phyloP scores from a whole-genome alignment of 2,329 filamentous ascomycete species.

The Aspergillus tubingensis region DNA sequence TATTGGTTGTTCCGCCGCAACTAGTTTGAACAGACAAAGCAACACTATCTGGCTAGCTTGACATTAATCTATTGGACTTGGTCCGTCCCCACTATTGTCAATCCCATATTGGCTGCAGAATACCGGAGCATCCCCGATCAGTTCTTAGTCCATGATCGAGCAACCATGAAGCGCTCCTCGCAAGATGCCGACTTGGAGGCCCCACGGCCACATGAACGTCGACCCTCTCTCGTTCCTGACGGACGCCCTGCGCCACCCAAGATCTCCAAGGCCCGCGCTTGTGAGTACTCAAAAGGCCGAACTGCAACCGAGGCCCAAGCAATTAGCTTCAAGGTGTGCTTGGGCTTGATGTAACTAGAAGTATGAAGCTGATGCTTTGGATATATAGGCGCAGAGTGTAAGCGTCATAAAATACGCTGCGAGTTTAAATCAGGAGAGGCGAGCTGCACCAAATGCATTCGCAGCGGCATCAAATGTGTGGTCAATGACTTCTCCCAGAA shows the following conservation, averaged over 20 bases:
- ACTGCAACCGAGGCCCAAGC: not conserved
- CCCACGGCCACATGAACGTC: conserved; percentile 28
- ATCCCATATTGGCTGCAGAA: conserved; percentile 21
- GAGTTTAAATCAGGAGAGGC: conserved; percentile 50
- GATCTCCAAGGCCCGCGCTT: conserved; percentile 46
- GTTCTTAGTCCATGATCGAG: conserved; percentile 6
- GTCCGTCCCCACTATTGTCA: conserved; percentile 9
- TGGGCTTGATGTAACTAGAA: not conserved
- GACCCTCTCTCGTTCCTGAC: conserved; percentile 24
- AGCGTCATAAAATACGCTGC: conserved; percentile 59
- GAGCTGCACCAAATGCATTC: conserved; percentile 53
- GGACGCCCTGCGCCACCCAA: conserved; percentile 30
- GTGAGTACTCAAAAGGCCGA: conserved; percentile 30
- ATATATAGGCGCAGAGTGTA: conserved; percentile 50
- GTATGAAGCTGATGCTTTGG: conserved; percentile 7
- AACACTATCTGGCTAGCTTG: conserved; percentile 6
- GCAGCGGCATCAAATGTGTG: conserved; percentile 54
- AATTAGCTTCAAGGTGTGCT: not conserved
- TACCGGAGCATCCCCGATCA: conserved; percentile 30
- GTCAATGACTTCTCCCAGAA: conserved; percentile 60
- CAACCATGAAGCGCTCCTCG: conserved; percentile 39
- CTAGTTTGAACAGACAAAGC: not conserved
- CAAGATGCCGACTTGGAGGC: conserved; percentile 38
- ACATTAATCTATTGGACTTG: conserved; percentile 8
- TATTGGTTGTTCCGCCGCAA: not conserved